These are phyloP conservation scores for Raphidocelis subcapitata DNA, from an alignment of 139 green algal species.

Conservation along the genomic window DNA sequence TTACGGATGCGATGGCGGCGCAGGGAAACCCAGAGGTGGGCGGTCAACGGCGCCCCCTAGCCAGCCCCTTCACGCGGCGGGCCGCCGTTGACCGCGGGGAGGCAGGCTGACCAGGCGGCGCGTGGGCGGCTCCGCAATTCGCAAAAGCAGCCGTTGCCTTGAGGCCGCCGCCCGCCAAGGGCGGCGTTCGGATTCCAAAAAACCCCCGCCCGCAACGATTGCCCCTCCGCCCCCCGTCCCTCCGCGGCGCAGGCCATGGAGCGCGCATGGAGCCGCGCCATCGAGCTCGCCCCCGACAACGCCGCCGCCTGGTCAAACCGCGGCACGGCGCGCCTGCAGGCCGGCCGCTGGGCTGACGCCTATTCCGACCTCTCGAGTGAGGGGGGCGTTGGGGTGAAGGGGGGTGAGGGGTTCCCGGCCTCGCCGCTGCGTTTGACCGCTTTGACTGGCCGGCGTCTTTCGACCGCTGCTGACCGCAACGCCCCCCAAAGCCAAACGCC, in stretches of 20 bases:
- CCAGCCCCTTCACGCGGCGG: too few species aligned
- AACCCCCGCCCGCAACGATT: too few species aligned
- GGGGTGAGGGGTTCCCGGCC: background rate
- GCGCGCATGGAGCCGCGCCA: conserved; percentile 37
- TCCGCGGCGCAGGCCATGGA: conserved; percentile 20
- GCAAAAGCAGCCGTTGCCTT: too few species aligned
- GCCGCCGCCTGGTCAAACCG: conserved; percentile 53
- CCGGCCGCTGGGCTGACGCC: conserved; percentile 17
- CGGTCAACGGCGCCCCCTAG: too few species aligned
- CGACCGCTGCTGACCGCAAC: background rate
- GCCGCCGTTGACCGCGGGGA: too few species aligned
- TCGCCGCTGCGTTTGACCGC: background rate
- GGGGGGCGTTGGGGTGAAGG: conserved; percentile 4
- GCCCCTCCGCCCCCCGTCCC: too few species aligned
- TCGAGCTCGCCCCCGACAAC: conserved; percentile 44
- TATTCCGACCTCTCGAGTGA: conserved; percentile 10
- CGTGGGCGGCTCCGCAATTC: too few species aligned
- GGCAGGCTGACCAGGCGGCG: too few species aligned
- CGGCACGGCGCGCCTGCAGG: conserved; percentile 42
- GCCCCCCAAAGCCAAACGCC: background rate
- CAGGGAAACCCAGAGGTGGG: too few species aligned
- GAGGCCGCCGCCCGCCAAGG: too few species aligned
- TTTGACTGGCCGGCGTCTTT: background rate
- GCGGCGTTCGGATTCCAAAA: too few species aligned
- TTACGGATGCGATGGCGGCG: too few species aligned